Evolutionary conservation across 345 rosid species (phyloP), one percentile per base, ranked within the genome.

Genomic region (Geranium brycei): DNA sequence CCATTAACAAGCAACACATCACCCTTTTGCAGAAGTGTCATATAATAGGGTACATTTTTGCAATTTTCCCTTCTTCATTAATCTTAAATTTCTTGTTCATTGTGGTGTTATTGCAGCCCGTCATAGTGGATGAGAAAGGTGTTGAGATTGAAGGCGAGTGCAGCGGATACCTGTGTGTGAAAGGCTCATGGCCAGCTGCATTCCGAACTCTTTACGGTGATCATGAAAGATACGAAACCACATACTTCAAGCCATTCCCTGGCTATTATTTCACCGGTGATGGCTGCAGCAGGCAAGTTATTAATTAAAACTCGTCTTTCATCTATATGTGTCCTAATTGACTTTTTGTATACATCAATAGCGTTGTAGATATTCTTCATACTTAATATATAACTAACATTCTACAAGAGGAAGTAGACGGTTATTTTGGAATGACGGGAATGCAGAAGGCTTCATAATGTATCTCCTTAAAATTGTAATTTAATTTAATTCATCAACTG

Each of bases 191-290:
- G 99, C 99, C 99, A 7, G 95, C 91, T 69, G 96, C 97, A 64
- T 93, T 93, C 78, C 81, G 99, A 64, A 90, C 99, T 74, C 88
- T 93, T 66, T 90, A 80, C 69, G 96, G 99, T 57, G 99, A 93
- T 75, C 99, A 93, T 79, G 99, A 93, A 64, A 83, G 99, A 88
- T 93, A 93, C 1, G 97, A 93, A 73, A 90, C 99, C 31, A 83
- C 99, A 0, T 93, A 93, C 83, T 93, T 93, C 64, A 90, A 87
- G 85, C 97, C 97, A 62, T 90, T 93, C 69, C 77, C 91, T 18
- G 99, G 99, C 56, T 93, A 85, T 77, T 93, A 90, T 76, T 93
- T 90, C 77, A 81, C 78, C 61, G 99, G 99, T 64, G 99, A 93
- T 72, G 99, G 99, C 71, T 93, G 99, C 80, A 78, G 87, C 82